Evolutionary conservation across 495 filamentous ascomycete genomes (phyloP), one percentile per base, ranked within the genome.

Genomic region (Trichocladium uniseriatum): DNA sequence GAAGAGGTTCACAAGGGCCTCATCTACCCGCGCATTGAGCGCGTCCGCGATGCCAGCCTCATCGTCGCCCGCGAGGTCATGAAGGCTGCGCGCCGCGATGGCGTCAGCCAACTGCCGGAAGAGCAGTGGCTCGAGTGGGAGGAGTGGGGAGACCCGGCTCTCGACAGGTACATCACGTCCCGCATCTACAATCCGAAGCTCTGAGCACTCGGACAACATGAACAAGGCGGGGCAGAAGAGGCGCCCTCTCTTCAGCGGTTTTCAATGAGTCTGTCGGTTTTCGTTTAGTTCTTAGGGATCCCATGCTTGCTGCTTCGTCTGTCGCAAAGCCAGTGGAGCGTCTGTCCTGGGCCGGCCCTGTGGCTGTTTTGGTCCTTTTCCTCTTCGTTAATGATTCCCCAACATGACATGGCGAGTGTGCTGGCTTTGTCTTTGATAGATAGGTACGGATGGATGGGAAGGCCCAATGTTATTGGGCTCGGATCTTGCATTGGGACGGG

Each of bases 21-120:
- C 61, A 81, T 98, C 58, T 98, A 98, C 70, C 92, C 92, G n/a
- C 83, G 86, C 62, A 82, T 98, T 63, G 80, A 82, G 58, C 85
- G 92, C 38, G 94, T 98, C 52, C 79, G 92, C 24, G 84, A 95
- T 21, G 91, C 95, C 55, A 89, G 81, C 65, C 79, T 95, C 42
- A 69, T 86, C 32, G 91, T 98, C 29, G 84, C 90, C 15, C 82
- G 89, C 24, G 85, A 87, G 61, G 92, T 98, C 51, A 96, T 98
- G 76, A 89, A 89, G 59, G 82, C 86, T 16, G 89, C 92, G 9
- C 85, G 76, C 10, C 61, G 73, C 21, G 75, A 78, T 36, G 76
- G 76, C 37, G 76, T 79, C 44, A 74, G 70, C 58, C 48, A 43
- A 31, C 64, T 79, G 9, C 69, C 74, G 24, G 85, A 94, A 63